A percentile compares a stretch with the other conserved stretches of the same genome.
These are phyloP conservation scores for Protostelium mycophagum DNA, from an alignment of 78 protist genomes.

Conservation along the genomic window DNA sequence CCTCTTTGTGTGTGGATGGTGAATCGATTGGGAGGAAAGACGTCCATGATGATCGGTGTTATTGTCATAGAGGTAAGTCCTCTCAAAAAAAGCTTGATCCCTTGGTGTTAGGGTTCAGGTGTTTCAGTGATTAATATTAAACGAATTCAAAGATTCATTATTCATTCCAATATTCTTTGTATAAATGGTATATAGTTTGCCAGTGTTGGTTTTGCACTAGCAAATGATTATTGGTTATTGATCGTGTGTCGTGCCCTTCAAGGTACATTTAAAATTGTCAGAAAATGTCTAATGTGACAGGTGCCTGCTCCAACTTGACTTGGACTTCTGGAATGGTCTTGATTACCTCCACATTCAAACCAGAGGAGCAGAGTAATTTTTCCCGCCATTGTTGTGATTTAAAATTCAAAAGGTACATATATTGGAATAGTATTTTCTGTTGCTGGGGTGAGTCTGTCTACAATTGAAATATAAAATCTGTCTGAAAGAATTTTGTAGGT, in stretches of 20 bases:
- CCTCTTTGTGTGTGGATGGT: neutral
- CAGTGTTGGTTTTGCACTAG: neutral
- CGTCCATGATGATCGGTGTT: neutral
- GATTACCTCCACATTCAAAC: neutral
- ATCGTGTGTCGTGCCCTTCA: neutral
- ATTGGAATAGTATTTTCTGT: neutral
- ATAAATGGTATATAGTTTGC: too few relatives aligned
- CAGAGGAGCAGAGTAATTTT: neutral
- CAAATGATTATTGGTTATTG: neutral
- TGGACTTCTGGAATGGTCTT: neutral
- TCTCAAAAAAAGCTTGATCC: too few relatives aligned
- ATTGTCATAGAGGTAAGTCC: neutral
- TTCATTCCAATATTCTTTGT: too few relatives aligned
- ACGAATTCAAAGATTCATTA: neutral
- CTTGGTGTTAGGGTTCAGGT: too few relatives aligned
- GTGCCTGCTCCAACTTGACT: neutral
- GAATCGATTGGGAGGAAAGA: neutral
- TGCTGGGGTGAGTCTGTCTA: neutral
- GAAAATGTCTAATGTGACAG: neutral
- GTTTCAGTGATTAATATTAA: too few relatives aligned
- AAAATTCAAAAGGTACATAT: neutral
- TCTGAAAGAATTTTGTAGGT: neutral
- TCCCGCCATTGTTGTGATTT: neutral
- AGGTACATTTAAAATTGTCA: too few relatives aligned
- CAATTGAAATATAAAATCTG: neutral